These are phyloP conservation scores for Rhizoclosmatium sp. DNA, from an alignment of 192 early-diverging fungal genomes.

Conservation along the genomic window DNA sequence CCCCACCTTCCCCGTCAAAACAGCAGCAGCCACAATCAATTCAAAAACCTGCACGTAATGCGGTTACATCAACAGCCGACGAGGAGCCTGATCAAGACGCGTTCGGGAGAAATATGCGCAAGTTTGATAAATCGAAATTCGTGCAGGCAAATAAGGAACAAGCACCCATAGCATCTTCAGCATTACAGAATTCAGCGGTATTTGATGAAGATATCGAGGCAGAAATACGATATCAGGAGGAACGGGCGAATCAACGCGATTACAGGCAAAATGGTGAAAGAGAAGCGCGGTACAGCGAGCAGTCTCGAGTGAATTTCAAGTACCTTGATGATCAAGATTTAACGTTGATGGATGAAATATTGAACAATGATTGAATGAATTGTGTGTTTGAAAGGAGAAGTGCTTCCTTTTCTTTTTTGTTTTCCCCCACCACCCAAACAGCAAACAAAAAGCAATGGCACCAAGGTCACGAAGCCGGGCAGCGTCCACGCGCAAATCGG, in stretches of 20 bases:
- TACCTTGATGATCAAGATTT: constrained; percentile 6
- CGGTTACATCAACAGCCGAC: no score
- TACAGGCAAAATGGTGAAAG: no score
- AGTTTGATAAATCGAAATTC: constrained; percentile 22
- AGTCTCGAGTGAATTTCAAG: constrained; percentile 5
- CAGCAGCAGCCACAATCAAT: no score
- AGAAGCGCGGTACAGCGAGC: background rate
- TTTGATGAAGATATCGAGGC: no score
- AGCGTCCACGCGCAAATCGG: background rate
- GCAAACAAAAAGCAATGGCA: background rate
- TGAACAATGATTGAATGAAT: constrained; percentile 7
- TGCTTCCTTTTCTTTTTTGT: background rate
- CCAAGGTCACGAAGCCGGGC: background rate
- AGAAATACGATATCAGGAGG: no score
- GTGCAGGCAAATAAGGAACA: constrained; percentile 16
- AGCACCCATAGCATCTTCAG: no score
- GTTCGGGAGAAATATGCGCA: background rate
- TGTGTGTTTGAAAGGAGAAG: background rate
- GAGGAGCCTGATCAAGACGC: no score
- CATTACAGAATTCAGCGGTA: no score
- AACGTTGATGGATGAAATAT: background rate
- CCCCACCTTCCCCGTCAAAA: no score
- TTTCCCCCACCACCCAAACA: background rate
- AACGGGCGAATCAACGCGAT: no score
- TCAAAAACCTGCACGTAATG: no score